Percentiles rank a stretch among this genome's conserved stretches.
phyloP scores from a whole-genome alignment of 2,329 filamentous ascomycete species.

The Trichoderma sp. region DNA sequence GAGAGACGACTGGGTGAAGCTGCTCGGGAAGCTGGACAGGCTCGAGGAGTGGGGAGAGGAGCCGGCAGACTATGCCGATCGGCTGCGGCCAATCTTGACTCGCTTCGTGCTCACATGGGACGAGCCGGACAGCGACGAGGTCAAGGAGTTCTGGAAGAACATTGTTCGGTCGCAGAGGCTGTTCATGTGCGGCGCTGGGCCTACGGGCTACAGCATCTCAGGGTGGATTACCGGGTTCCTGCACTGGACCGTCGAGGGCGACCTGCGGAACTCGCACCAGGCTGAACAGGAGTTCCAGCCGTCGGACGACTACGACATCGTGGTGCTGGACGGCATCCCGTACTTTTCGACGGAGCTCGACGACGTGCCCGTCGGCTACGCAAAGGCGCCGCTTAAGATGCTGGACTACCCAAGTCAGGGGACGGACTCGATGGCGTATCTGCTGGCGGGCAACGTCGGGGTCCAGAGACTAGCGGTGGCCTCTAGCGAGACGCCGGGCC shows the following conservation, averaged over 20 bases:
- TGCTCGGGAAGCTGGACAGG: constrained; percentile 43
- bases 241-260: constrained; percentile 43
- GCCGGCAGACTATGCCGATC: constrained; percentile 37
- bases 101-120: constrained; percentile 47
- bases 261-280: constrained; percentile 23
- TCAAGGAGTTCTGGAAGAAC: constrained; percentile 43
- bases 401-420: constrained; percentile 27
- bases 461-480: constrained; percentile 29
- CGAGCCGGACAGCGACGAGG: constrained; percentile 33
- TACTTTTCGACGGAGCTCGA: constrained; percentile 33
- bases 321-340: constrained; percentile 31
- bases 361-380: constrained; percentile 39
- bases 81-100: constrained; percentile 44
- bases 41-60: constrained; percentile 45
- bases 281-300: constrained; percentile 6
- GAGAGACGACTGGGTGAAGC: constrained; percentile 39
- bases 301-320: background rate
- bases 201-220: constrained; percentile 38
- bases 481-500: background rate
- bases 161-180: constrained; percentile 39
- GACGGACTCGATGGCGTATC: constrained; percentile 30
- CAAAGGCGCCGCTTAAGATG: constrained; percentile 41
- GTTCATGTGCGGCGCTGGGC: constrained; percentile 31
- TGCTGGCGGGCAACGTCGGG: constrained; percentile 41
- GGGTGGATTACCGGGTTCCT: constrained; percentile 52